Evolutionary conservation across 129 eudicot genomes (phyloP), one percentile per base, ranked within the genome.

Genomic region (Tagetes erecta): DNA sequence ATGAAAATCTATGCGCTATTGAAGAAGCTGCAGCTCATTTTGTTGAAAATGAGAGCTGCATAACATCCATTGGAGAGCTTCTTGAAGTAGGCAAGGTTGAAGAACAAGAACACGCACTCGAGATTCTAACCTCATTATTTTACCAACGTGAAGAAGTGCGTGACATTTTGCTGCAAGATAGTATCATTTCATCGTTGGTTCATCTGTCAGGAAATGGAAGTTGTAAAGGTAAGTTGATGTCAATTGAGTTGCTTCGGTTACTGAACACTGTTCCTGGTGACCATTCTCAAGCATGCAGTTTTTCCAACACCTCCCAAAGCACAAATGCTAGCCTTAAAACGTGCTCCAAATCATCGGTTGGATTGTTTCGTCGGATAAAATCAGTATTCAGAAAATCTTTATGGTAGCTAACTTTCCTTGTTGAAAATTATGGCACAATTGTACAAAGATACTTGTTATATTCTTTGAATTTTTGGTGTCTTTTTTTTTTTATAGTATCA

Each of bases 11-110:
- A 33, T 76, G 84, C 38, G 45, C 62, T 20, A 76, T 70, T 11
- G 81, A 81, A 8, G 84, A 81, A 71, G 84, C 80, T 2, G 81
- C 81, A 3, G 53, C 76, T 38, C 77, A 81, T 66, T 69, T 81
- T 70, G 62, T 62, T 36, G 67, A 62, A 35, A 62, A 55, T 35
- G 69, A 70, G 34, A 64, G 62, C 3, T 81, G 84, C 52, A 64
- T 81, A 10, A 8, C 20, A 30, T 81, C 84, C 34, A 81, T 81
- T 6, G 84, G 70, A 66, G 84, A 81, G 80, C 81, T 76, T 42
- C 66, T 81, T 10, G 84, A 81, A 64, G 39, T 76, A 3, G 80
- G 69, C 20, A 70, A 53, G 7, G 81, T 76, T 37, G 84, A 81
- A 76, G 84, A 81, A 70, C 81, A 75, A 76, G 78, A 76, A 7